Evolutionary conservation across 306 rosid genomes (phyloP), one percentile per base, ranked within the genome.

Genomic region (Biancaea sappan): DNA sequence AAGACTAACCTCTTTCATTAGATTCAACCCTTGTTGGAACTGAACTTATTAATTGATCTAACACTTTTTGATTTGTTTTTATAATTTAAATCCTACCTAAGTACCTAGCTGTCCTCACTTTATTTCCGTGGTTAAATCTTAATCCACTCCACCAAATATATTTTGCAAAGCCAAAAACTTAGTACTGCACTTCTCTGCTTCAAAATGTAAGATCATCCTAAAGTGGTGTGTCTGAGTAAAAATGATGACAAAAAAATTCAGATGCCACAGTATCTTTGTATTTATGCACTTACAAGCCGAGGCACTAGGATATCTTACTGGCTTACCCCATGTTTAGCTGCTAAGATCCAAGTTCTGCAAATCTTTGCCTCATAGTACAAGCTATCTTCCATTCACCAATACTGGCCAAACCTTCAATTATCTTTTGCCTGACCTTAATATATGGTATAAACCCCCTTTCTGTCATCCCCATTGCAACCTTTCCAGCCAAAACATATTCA

Each of bases 401-500:
- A 77, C 89, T 84, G 37, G 80, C 81, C 80, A 94, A 85, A 16
- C 96, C 88, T 65, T 94, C 92, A 73, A 91, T 83, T 79, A 91
- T 78, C 87, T 91, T 88, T 68, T 85, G 97, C 61, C 98, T 88
- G 62, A 80, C 87, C 74, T 34, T 79, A 64, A 89, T 91, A 75
- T 85, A 82, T 0, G 97, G 97, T 57, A 83, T 72, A 74, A 76
- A 77, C 66, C 84, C 86, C 79, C 64, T 69, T 25, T 79, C 82
- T 37, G 82, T 85, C 98, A 89, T 94, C 80, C 84, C 71, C 77
- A 82, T 83, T 32, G 70, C 91, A 73, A 83, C 89, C 85, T 91
- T 91, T 79, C 88, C 97, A 0, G 96, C 94, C 76, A 91, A 84
- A 85, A 88, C 81, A 76, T 85, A 88, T 79, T 94, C 94, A 0